Evolutionary conservation across 371 early-diverging fungal species (phyloP).

Genomic region (Mortierella sp.): DNA sequence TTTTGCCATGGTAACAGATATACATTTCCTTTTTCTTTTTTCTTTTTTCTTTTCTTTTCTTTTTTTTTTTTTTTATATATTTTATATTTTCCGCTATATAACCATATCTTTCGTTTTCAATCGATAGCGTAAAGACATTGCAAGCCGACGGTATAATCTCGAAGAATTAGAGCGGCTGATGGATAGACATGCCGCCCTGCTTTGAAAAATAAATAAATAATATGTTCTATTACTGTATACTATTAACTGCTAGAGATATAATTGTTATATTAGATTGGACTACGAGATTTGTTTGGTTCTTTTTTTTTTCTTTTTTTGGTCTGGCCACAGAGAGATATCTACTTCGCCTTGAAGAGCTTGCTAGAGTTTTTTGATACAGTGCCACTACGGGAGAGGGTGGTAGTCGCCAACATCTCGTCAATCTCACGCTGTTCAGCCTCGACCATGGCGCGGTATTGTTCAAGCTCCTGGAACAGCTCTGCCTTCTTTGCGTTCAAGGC

Average conservation of each 20-base stretch:
- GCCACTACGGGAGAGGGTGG: conserved; percentile 18
- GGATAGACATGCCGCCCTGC: conserved; percentile 42
- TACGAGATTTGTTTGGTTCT: conserved; percentile 88
- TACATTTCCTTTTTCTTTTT: background rate
- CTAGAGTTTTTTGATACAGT: conserved; percentile 39
- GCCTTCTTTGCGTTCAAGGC: conserved; percentile 61
- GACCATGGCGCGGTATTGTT: conserved; percentile 60
- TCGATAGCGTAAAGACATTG: conserved; percentile 38
- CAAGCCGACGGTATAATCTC: conserved; percentile 20
- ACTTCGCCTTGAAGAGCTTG: conserved; percentile 29
- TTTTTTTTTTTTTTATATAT: background rate
- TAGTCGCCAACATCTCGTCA: conserved; percentile 30
- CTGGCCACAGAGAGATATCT: background rate
- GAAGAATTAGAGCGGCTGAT: conserved; percentile 43
- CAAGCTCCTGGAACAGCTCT: conserved; percentile 71
- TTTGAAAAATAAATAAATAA: conserved; percentile 8
- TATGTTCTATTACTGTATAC: background rate
- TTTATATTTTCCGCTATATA: background rate
- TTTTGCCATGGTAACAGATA: conserved; percentile 30
- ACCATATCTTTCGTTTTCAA: background rate
- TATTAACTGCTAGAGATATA: too few species aligned
- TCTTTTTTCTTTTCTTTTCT: background rate
- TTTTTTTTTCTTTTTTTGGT: conserved; percentile 80
- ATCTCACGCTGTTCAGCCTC: conserved; percentile 58
- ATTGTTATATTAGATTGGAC: background rate